phyloP scores from a whole-genome alignment of 345 rosid species.

The Limnanthes douglasii region DNA sequence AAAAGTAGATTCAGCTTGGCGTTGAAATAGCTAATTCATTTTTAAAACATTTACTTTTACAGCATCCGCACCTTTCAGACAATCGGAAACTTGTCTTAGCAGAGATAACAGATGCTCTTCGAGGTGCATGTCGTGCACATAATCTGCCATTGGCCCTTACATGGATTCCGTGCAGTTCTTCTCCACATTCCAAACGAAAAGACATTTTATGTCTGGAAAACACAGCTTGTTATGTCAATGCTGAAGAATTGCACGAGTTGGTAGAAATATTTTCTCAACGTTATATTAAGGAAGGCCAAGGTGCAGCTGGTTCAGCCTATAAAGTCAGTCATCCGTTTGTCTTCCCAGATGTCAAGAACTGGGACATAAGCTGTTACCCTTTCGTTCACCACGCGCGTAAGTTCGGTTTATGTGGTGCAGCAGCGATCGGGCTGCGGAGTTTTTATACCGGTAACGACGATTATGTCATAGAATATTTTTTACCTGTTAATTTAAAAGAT shows the following conservation, averaged over 20 bases:
- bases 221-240: constrained; percentile 62
- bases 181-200: constrained; percentile 15
- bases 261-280: constrained; percentile 67
- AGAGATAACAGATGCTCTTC: constrained; percentile 70
- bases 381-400: constrained; percentile 87
- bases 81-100: constrained; percentile 55
- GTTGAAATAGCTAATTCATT: too few species aligned
- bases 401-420: constrained; percentile 74
- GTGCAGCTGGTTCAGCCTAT: constrained; percentile 74
- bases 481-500: constrained; percentile 61
- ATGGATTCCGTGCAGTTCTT: constrained; percentile 68
- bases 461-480: constrained; percentile 72
- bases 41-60: too few species aligned
- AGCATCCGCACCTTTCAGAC: constrained; percentile 35
- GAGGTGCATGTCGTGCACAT: constrained; percentile 80
- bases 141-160: constrained; percentile 72
- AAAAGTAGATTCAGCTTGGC: too few species aligned
- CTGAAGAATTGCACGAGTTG: constrained; percentile 55
- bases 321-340: constrained; percentile 70
- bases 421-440: constrained; percentile 80
- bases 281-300: constrained; percentile 65
- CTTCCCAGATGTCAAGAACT: constrained; percentile 61
- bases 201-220: constrained; percentile 47
- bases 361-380: constrained; percentile 57
- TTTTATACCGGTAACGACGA: constrained; percentile 59